Percentiles rank a stretch among this genome's conserved stretches.
phyloP scores from a whole-genome alignment of 192 early-diverging fungal genomes.

The Umbelopsis sp. region DNA sequence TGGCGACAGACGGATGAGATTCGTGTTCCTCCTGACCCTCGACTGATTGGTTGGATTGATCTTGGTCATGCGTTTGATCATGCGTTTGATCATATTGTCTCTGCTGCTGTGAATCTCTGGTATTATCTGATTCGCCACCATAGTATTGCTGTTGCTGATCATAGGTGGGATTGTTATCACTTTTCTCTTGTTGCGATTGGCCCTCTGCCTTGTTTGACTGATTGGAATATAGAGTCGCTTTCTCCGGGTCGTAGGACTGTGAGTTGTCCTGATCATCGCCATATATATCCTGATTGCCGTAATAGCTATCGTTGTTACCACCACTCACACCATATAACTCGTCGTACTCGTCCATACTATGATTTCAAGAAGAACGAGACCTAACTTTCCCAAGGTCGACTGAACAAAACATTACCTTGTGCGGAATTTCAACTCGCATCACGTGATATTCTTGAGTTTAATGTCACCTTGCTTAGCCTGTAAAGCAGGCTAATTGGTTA shows the following conservation, averaged over 20 bases:
- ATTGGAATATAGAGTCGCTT: constrained; percentile 2
- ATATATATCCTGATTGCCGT: constrained; percentile 17
- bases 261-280: constrained; percentile 9
- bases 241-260: constrained; percentile 14
- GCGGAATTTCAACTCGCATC: too few species aligned
- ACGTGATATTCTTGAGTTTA: too few species aligned
- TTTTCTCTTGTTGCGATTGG: not conserved
- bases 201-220: not conserved
- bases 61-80: not conserved
- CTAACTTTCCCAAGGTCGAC: not conserved
- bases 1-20: constrained; percentile 19
- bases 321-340: constrained; percentile 12
- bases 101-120: not conserved
- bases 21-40: not conserved
- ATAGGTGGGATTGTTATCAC: not conserved
- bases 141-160: constrained; percentile 2
- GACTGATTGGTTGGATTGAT: not conserved
- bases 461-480: too few species aligned
- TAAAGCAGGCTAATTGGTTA: too few species aligned
- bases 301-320: not conserved
- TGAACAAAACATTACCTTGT: too few species aligned
- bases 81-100: not conserved
- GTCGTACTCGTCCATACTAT: constrained; percentile 8
- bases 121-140: not conserved
- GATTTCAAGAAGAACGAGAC: not conserved